Evolutionary conservation across 108 stramenopile species (phyloP).

Genomic region (Nitzschia inconspicua): DNA sequence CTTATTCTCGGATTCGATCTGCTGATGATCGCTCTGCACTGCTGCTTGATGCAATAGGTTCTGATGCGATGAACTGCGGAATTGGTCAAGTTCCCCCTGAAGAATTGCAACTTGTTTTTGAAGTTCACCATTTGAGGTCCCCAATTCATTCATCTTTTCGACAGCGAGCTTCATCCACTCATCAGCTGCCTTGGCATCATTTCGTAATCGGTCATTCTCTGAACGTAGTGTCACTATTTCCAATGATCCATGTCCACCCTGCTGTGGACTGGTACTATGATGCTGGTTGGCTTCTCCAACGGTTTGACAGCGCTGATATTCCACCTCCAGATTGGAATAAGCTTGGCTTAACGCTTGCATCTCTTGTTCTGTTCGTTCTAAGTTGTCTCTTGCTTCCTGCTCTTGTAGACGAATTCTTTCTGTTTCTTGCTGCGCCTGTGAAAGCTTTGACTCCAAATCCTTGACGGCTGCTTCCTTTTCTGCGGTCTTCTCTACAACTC

Average conservation of each 20-base stretch:
- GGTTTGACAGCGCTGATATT: constrained; percentile 33
- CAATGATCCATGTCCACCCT: constrained; percentile 9
- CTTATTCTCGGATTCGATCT: too few species aligned
- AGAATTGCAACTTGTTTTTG: constrained; percentile 22
- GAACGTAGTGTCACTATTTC: constrained; percentile 48
- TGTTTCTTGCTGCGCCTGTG: constrained; percentile 33
- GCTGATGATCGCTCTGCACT: too few species aligned
- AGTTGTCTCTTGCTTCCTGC: constrained; percentile 39
- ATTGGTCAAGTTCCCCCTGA: too few species aligned
- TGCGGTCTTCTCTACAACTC: constrained; percentile 28
- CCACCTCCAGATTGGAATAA: constrained; percentile 65
- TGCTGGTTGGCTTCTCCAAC: constrained; percentile 16
- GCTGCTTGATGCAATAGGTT: too few species aligned
- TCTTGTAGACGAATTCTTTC: constrained; percentile 13
- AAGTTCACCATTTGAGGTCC: constrained; percentile 26
- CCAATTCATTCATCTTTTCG: constrained; percentile 69
- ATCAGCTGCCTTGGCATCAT: constrained; percentile 65
- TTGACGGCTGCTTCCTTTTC: constrained; percentile 32
- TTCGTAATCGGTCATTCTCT: constrained; percentile 59
- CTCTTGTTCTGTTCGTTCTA: constrained; percentile 56
- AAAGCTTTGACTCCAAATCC: constrained; percentile 32
- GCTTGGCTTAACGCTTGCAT: constrained; percentile 68
- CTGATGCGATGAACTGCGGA: too few species aligned
- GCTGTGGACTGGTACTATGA: constrained; percentile 5
- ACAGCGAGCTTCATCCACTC: constrained; percentile 90